Evolutionary conservation across 2,329 filamentous ascomycete species (phyloP).

Genomic region (Fusarium sp.): DNA sequence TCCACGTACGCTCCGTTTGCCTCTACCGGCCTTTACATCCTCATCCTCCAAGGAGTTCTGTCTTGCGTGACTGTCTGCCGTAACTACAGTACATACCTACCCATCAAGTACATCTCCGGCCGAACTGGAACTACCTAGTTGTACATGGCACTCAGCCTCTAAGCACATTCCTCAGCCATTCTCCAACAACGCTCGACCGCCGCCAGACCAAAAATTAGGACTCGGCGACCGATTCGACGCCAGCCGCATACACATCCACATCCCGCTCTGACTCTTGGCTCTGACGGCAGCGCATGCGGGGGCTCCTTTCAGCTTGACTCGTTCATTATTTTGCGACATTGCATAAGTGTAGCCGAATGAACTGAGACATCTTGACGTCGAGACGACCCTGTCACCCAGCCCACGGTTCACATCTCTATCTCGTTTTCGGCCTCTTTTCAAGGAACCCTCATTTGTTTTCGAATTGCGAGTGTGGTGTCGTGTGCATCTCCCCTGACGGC

Average conservation of each 20-base stretch:
- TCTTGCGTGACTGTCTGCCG: slow-evolving; percentile 34
- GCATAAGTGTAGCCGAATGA: slow-evolving; percentile 29
- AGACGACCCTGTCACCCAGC: slow-evolving; percentile 16
- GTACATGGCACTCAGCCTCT: slow-evolving; percentile 6
- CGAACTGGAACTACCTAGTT: slow-evolving; percentile 12
- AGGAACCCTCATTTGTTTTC: slow-evolving; percentile 23
- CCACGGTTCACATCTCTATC: slow-evolving; percentile 12
- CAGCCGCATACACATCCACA: slow-evolving; percentile 12
- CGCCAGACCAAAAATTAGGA: slow-evolving; percentile 19
- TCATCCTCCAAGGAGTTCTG: slow-evolving; percentile 8
- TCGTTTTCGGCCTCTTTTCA: slow-evolving; percentile 4
- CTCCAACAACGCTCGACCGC: slow-evolving; percentile 17
- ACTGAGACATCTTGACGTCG: slow-evolving; percentile 42
- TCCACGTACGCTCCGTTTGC: slow-evolving; percentile 5
- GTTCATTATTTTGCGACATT: slow-evolving; percentile 28
- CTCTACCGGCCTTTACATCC: slow-evolving; percentile 4
- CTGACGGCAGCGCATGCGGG: slow-evolving; percentile 34
- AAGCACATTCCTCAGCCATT: slow-evolving; percentile 11
- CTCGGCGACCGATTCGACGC: slow-evolving; percentile 8
- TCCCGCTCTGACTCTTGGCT: slow-evolving; percentile 15
- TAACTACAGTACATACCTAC: slow-evolving; percentile 5
- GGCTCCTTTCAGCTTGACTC: slow-evolving; percentile 21
- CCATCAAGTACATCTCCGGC: slow-evolving; percentile 4
- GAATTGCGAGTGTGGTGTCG: slow-evolving; percentile 16
- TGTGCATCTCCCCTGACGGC: slow-evolving; percentile 19